A percentile compares a stretch with the other conserved stretches of the same genome.
These are phyloP conservation scores for Penicillium argentinense DNA, from an alignment of 495 filamentous ascomycete species.

Conservation along the genomic window DNA sequence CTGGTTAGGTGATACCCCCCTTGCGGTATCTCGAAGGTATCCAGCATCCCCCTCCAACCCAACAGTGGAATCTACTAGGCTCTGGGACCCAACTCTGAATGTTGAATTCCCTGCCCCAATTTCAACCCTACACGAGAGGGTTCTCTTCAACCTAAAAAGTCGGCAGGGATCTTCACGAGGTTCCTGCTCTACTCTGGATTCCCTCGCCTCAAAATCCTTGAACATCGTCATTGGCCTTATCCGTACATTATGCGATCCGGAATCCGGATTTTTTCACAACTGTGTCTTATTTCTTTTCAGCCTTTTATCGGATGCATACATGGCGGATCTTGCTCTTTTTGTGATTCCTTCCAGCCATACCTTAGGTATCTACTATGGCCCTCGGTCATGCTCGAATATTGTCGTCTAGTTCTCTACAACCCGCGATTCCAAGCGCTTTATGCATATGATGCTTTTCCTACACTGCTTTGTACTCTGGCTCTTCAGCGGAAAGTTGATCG, in stretches of 20 bases:
- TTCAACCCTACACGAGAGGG: slow-evolving; percentile 11
- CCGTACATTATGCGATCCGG: slow-evolving; percentile 9
- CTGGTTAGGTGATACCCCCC: slow-evolving; percentile 27
- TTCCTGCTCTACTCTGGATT: not conserved
- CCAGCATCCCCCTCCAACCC: slow-evolving; percentile 2
- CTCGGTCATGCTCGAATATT: no score
- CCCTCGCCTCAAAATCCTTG: not conserved
- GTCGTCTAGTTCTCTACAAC: no score
- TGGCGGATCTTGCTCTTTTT: slow-evolving; percentile 16
- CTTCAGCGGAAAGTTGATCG: slow-evolving; percentile 10
- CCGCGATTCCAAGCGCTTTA: slow-evolving; percentile 13
- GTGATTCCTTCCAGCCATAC: not conserved
- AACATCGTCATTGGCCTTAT: slow-evolving; percentile 2
- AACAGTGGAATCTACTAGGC: not conserved
- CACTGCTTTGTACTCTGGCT: slow-evolving; percentile 13
- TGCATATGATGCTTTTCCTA: slow-evolving; percentile 18
- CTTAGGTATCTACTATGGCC: no score
- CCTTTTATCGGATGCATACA: slow-evolving; percentile 22
- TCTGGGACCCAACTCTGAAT: not conserved
- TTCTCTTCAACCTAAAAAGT: slow-evolving; percentile 8
- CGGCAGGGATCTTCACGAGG: not conserved
- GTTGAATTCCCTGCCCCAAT: not conserved
- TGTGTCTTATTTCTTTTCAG: slow-evolving; percentile 6
- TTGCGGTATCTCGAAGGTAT: slow-evolving; percentile 17
- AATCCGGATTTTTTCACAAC: slow-evolving; percentile 1